Evolutionary conservation across 768 basidiomycete genomes (phyloP).

Genomic region (Lactarius quietus): DNA sequence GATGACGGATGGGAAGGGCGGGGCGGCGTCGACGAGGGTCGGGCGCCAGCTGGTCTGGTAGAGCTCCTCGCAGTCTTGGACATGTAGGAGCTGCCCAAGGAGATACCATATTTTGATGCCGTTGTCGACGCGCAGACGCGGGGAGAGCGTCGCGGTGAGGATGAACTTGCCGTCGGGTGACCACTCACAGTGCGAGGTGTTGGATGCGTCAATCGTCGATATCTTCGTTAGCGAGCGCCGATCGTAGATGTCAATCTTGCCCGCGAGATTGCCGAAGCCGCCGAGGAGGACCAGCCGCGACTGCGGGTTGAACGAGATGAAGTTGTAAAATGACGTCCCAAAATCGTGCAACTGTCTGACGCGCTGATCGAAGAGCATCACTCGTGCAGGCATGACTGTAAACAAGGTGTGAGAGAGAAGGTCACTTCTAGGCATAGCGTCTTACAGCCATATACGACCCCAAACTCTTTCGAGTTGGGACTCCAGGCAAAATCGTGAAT

Average conservation of each 20-base stretch:
- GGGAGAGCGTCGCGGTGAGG: conserved; percentile 93
- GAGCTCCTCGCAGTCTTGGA: conserved; percentile 79
- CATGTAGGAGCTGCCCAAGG: conserved; percentile 79
- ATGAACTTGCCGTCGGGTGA: conserved; percentile 90
- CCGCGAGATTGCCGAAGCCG: conserved; percentile 96
- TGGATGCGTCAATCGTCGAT: conserved; percentile 80
- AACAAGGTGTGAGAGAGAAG: background rate
- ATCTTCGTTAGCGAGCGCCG: conserved; percentile 79
- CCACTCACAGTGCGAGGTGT: conserved; percentile 95
- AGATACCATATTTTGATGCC: conserved; percentile 97
- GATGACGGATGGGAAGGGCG: conserved; percentile 62
- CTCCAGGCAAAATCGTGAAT: conserved; percentile 97
- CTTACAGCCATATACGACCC: conserved; percentile 94
- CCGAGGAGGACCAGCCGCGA: conserved; percentile 83
- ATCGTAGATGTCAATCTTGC: conserved; percentile 90
- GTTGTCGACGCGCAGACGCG: conserved; percentile 93
- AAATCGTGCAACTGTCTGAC: conserved; percentile 88
- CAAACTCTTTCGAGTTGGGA: conserved; percentile 95
- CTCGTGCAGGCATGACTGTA: conserved; percentile 92
- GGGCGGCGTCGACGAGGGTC: conserved; percentile 57
- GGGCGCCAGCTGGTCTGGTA: conserved; percentile 90
- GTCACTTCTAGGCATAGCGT: conserved; percentile 20
- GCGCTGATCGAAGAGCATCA: conserved; percentile 87
- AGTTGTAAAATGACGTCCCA: conserved; percentile 86
- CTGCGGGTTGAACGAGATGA: conserved; percentile 92